Base-by-base conservation (phyloP, 192 early-diverging fungal genomes). In the Coemansia sp. region DNA sequence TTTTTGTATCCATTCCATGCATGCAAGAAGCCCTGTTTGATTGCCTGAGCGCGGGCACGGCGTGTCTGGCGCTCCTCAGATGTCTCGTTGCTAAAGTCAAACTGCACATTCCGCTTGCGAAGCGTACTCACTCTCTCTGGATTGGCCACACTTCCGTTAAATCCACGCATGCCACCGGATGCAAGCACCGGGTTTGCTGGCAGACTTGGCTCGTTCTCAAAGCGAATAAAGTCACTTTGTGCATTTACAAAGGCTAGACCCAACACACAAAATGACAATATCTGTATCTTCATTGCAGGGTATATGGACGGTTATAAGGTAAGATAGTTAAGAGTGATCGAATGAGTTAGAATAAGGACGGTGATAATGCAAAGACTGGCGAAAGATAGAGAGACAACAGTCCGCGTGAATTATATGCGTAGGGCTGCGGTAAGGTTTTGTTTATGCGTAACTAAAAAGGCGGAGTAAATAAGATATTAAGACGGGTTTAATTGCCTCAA, bases 1-100 rank as follows among this genome's bases (percentile, higher is more conserved):
- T 80, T 62, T 19, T 64, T 77, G 77, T 97, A 97, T 0, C 85
- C 87, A 15, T 80, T 42, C 90, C 91, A 91, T 3, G 87, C 81
- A 30, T 83, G 72, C 3, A 67, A 35, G 46, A 90, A 88, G 1
- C 79, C 86, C 3, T 72, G 53, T 36, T 84, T 81, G 30, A 90
- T 63, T 7, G 68, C 67, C 13, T 83, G 44, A 4, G 72, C 72
- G 20, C 72, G 71, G 3, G 29, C 13, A 11, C 18, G 59, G 3
- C 71, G 64, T 9, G 29, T 45, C 2, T 42, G 13, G 20, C 51
- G 55, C 24, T 67, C 58, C 17, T 67, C 55, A 3, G 41, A 18
- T 3, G 64, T 52, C 42, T 74, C 71, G 34, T 50, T 17, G 0
- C 55, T 37, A 20, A 74, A 74, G 27, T 67, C 59, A 24, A 47